Percentiles rank a stretch among this genome's conserved stretches.
These are phyloP conservation scores for Xylaria sp. DNA, from an alignment of 2,329 filamentous ascomycete species.

Conservation along the genomic window DNA sequence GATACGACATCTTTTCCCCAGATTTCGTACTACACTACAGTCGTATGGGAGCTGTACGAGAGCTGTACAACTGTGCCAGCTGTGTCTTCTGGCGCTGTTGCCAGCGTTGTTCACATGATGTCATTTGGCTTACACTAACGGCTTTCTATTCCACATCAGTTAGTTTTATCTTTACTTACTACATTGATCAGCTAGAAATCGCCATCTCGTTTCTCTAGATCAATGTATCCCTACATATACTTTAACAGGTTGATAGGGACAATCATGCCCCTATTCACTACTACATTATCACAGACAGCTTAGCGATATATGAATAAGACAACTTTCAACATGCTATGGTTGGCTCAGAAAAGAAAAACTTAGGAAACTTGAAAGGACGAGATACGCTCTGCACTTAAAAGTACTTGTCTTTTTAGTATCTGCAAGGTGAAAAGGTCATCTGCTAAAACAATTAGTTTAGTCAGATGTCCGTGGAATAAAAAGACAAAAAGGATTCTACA, in stretches of 20 bases:
- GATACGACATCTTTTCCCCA: slow-evolving; percentile 29
- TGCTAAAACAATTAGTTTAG: not conserved
- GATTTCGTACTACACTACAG: slow-evolving; percentile 15
- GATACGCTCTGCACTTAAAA: not conserved
- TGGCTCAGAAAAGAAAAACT: slow-evolving; percentile 3
- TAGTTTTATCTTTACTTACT: not conserved
- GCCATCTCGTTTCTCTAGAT: slow-evolving; percentile 16
- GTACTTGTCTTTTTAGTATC: not conserved
- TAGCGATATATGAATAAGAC: slow-evolving; percentile 24
- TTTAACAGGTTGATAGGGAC: slow-evolving; percentile 4
- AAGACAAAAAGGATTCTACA: not conserved
- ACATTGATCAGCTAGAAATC: slow-evolving; percentile 4
- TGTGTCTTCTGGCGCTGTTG: not conserved
- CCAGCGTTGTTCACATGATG: slow-evolving; percentile 17
- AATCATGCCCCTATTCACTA: slow-evolving; percentile 18
- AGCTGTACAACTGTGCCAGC: not conserved
- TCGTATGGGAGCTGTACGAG: not conserved
- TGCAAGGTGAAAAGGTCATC: not conserved
- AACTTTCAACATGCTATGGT: slow-evolving; percentile 1
- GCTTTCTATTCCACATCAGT: not conserved
- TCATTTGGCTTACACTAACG: slow-evolving; percentile 20
- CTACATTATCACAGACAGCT: slow-evolving; percentile 18
- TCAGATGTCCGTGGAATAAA: not conserved
- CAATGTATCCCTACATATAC: slow-evolving; percentile 28
- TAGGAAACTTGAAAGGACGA: not conserved